These are phyloP conservation scores for Ogataea chonburiensis DNA, from an alignment of 805 yeast genomes.

Conservation along the genomic window DNA sequence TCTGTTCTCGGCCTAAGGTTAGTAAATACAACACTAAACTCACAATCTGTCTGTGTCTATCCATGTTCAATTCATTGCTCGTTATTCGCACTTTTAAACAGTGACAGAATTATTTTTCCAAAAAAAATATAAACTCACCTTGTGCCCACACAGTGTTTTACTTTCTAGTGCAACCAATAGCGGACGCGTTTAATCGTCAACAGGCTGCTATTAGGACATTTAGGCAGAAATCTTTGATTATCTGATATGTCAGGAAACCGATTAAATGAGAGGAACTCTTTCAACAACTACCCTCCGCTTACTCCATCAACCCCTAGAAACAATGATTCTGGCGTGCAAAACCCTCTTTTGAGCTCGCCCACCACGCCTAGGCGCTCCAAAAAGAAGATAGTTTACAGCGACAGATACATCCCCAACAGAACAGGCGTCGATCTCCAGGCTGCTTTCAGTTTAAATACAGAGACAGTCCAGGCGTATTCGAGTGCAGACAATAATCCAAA, in stretches of 20 bases:
- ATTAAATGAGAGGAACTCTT: conserved; percentile 10
- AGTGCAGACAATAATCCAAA: conserved; percentile 5
- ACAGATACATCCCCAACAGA: conserved; percentile 84
- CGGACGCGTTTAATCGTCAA: conserved; percentile 1
- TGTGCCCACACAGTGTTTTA: conserved; percentile 1
- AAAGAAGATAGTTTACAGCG: conserved; percentile 61
- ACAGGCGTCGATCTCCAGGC: conserved; percentile 86
- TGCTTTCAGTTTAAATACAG: conserved; percentile 57
- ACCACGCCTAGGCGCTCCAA: conserved; percentile 47
- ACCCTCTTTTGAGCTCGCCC: conserved; percentile 34
- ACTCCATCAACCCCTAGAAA: conserved; percentile 25
- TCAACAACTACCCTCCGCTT: conserved; percentile 14
- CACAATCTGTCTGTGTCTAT: conserved; percentile 30
- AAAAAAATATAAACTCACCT: conserved; percentile 5
- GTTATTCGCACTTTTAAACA: conserved; percentile 9
- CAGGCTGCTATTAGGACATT: too few relatives aligned
- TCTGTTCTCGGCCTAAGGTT: conserved; percentile 56
- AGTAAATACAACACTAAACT: conserved; percentile 15
- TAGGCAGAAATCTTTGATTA: too few relatives aligned
- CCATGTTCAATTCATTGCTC: conserved; percentile 13
- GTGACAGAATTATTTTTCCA: conserved; percentile 15
- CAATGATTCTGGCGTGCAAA: conserved; percentile 11
- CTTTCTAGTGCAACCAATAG: background rate
- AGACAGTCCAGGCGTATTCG: conserved; percentile 15
- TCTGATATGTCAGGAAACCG: conserved; percentile 10